A percentile compares a stretch with the other conserved stretches of the same genome.
phyloP scores from a whole-genome alignment of 2,329 filamentous ascomycete genomes.

The Colletotrichum tabaci region DNA sequence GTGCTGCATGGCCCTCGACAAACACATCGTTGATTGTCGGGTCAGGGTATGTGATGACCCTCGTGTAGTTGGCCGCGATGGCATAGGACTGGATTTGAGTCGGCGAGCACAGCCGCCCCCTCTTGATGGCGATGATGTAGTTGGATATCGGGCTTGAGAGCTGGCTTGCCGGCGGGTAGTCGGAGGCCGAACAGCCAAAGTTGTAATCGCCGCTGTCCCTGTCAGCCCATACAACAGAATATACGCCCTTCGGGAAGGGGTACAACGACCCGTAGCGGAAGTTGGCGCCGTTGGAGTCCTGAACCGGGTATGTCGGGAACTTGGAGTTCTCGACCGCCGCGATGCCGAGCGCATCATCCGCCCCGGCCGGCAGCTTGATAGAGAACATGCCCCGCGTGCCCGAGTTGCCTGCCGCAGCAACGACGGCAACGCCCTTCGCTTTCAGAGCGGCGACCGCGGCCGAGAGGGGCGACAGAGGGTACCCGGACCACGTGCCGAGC shows the following conservation, averaged over 20 bases:
- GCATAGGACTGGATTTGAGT: slow-evolving; percentile 25
- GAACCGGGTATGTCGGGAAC: slow-evolving; percentile 35
- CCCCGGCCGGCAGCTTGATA: slow-evolving; percentile 63
- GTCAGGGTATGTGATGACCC: slow-evolving; percentile 38
- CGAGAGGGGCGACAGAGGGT: slow-evolving; percentile 44
- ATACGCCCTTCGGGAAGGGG: slow-evolving; percentile 26
- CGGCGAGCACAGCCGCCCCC: slow-evolving; percentile 15
- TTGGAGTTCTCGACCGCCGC: slow-evolving; percentile 65
- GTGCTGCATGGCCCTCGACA: slow-evolving; percentile 32
- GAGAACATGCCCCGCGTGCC: slow-evolving; percentile 64
- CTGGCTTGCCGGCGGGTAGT: slow-evolving; percentile 15
- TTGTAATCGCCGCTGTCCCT: background rate
- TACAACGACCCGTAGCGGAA: slow-evolving; percentile 37
- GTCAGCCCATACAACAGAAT: slow-evolving; percentile 24
- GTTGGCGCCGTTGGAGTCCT: slow-evolving; percentile 7
- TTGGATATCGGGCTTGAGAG: slow-evolving; percentile 1
- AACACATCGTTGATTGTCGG: slow-evolving; percentile 29
- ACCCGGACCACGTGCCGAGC: slow-evolving; percentile 24
- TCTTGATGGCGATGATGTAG: slow-evolving; percentile 24
- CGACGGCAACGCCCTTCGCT: slow-evolving; percentile 66
- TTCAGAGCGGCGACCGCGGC: slow-evolving; percentile 66
- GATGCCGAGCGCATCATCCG: slow-evolving; percentile 62
- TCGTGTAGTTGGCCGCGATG: slow-evolving; percentile 27
- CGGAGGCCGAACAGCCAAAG: slow-evolving; percentile 28
- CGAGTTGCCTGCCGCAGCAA: slow-evolving; percentile 66